Evolutionary conservation across 352 stramenopile species (phyloP).

Genomic region (Pythium angustatum): DNA sequence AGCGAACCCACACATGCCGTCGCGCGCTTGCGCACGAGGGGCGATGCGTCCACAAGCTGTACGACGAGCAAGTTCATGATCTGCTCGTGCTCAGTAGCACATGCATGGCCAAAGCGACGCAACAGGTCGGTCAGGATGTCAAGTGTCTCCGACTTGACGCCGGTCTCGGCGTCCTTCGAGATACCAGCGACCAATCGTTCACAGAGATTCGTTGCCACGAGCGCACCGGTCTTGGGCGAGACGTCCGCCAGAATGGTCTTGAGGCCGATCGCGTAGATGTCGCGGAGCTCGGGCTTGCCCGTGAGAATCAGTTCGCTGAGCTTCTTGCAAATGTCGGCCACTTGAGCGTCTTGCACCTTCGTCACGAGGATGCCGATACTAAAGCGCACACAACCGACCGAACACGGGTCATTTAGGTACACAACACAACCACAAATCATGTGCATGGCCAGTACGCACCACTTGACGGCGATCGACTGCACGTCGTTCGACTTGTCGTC

Average conservation of each 20-base stretch:
- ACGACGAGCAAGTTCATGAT: slow-evolving; percentile 90
- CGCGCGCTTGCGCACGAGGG: slow-evolving; percentile 95
- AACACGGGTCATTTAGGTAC: background rate
- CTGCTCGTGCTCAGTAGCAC: slow-evolving; percentile 83
- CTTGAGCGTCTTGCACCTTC: slow-evolving; percentile 94
- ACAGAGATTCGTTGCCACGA: slow-evolving; percentile 75
- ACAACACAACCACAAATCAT: background rate
- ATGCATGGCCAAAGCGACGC: slow-evolving; percentile 93
- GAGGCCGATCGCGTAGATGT: slow-evolving; percentile 99
- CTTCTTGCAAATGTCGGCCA: slow-evolving; percentile 97
- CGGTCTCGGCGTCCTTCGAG: slow-evolving; percentile 63
- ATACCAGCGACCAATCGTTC: slow-evolving; percentile 68
- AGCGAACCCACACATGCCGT: slow-evolving; percentile 95
- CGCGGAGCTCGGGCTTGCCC: slow-evolving; percentile 95
- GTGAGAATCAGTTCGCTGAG: slow-evolving; percentile 96
- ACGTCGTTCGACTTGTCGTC: slow-evolving; percentile 99
- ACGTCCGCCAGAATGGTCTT: slow-evolving; percentile 96
- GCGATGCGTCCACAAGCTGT: slow-evolving; percentile 78
- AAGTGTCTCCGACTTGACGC: slow-evolving; percentile 93
- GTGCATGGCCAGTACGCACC: too few relatives aligned
- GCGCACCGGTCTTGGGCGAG: slow-evolving; percentile 88
- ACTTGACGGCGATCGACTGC: slow-evolving; percentile 93
- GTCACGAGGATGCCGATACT: slow-evolving; percentile 95
- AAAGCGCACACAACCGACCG: background rate
- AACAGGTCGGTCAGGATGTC: slow-evolving; percentile 98